phyloP scores from a whole-genome alignment of 495 filamentous ascomycete genomes.

The Evansstolkia leycettana region DNA sequence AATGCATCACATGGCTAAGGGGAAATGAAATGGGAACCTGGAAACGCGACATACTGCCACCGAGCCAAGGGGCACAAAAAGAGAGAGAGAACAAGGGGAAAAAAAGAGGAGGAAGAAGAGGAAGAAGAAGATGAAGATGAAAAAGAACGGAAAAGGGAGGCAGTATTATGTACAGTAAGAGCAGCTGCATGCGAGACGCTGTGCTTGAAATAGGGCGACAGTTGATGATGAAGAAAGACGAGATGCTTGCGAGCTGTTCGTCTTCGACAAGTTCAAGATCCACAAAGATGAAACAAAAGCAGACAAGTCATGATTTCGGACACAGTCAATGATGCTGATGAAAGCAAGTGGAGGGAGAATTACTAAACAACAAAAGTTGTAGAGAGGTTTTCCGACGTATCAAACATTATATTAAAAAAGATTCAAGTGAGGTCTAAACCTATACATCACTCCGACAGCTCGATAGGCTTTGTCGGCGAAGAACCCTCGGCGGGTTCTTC shows the following conservation, averaged over 20 bases:
- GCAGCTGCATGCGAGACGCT: too few species aligned
- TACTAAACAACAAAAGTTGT: slow-evolving; percentile 15
- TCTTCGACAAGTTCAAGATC: neutral
- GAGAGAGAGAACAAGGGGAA: slow-evolving; percentile 8
- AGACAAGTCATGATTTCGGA: neutral
- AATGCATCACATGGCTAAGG: slow-evolving; percentile 5
- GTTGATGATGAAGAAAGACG: slow-evolving; percentile 4
- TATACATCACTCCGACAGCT: slow-evolving; percentile 17
- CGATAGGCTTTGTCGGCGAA: slow-evolving; percentile 15
- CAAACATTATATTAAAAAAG: slow-evolving; percentile 27
- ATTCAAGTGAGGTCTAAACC: neutral
- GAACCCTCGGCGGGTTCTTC: slow-evolving; percentile 14
- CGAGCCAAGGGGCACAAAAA: too few species aligned
- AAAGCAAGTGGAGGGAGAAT: slow-evolving; percentile 1
- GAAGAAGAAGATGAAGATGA: neutral
- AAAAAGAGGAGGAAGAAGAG: slow-evolving; percentile 9
- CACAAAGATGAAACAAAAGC: neutral
- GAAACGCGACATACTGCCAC: neutral
- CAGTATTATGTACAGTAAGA: neutral
- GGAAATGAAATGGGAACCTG: too few species aligned
- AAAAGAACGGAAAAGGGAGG: neutral
- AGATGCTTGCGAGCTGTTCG: too few species aligned
- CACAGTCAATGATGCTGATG: neutral
- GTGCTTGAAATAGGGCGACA: neutral
- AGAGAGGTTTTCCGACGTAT: slow-evolving; percentile 20